These are phyloP conservation scores for Parmelia sp. DNA, from an alignment of 495 filamentous ascomycete species.

Conservation along the genomic window DNA sequence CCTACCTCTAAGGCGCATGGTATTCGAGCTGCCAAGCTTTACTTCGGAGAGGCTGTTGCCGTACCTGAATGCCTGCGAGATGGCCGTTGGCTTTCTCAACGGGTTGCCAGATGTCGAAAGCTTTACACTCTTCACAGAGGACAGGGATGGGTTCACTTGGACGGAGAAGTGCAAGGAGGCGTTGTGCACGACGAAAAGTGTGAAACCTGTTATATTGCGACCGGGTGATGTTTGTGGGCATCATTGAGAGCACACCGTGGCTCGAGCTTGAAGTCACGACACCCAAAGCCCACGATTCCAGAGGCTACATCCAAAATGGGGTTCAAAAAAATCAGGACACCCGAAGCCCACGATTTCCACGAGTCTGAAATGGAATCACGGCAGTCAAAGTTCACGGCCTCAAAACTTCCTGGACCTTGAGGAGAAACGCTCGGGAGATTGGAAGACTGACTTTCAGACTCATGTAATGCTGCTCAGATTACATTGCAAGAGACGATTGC, in stretches of 20 bases:
- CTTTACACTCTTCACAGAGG: background rate
- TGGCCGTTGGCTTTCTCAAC: background rate
- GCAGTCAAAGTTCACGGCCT: too few species aligned
- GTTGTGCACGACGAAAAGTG: background rate
- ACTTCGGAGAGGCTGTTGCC: background rate
- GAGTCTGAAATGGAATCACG: too few species aligned
- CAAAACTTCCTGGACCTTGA: too few species aligned
- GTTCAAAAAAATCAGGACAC: too few species aligned
- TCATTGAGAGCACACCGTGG: background rate
- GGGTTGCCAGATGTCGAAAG: background rate
- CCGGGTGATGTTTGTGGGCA: background rate
- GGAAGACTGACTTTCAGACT: too few species aligned
- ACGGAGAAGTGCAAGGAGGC: background rate
- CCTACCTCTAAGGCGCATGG: background rate
- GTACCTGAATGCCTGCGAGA: background rate
- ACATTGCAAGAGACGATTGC: too few species aligned
- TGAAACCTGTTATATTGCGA: background rate
- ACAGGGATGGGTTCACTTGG: background rate
- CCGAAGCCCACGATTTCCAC: too few species aligned
- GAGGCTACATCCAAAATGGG: too few species aligned
- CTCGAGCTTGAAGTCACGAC: too few species aligned
- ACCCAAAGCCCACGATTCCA: too few species aligned
- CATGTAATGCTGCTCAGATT: too few species aligned
- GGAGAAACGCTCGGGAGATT: too few species aligned
- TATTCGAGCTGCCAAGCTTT: background rate